Evolutionary conservation across 2,329 filamentous ascomycete species (phyloP).

Genomic region (Orbilia ellipsospora): DNA sequence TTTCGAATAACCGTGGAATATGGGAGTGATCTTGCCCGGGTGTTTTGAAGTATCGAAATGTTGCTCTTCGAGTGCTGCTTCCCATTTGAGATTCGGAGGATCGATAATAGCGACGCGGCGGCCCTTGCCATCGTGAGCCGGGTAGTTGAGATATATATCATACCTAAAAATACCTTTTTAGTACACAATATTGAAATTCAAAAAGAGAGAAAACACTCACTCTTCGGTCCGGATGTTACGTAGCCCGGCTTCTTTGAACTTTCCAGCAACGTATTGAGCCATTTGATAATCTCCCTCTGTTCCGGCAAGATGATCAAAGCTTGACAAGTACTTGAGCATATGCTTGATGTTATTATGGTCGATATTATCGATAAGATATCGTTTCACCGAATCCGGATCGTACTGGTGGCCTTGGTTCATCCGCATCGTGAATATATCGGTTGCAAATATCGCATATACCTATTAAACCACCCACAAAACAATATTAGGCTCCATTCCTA

Average conservation of each 20-base stretch:
- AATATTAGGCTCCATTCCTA: conserved; percentile 60
- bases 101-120: conserved; percentile 83
- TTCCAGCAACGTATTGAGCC: conserved; percentile 82
- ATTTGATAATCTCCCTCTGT: conserved; percentile 90
- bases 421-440: conserved; percentile 80
- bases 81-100: conserved; percentile 75
- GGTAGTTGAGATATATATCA: conserved; percentile 92
- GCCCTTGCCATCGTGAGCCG: conserved; percentile 72
- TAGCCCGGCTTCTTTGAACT: conserved; percentile 77
- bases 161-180: conserved; percentile 65
- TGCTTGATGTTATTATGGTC: conserved; percentile 76
- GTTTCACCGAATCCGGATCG: conserved; percentile 85
- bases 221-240: conserved; percentile 81
- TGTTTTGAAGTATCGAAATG: conserved; percentile 51
- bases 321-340: conserved; percentile 79
- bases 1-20: conserved; percentile 90
- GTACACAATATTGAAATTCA: conserved; percentile 55
- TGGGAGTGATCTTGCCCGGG: conserved; percentile 70
- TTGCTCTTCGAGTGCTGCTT: conserved; percentile 84
- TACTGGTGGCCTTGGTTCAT: conserved; percentile 74
- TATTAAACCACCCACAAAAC: conserved; percentile 46
- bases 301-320: conserved; percentile 90
- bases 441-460: conserved; percentile 85
- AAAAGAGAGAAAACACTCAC: conserved; percentile 36
- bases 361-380: conserved; percentile 78